Base-by-base conservation (phyloP, 495 filamentous ascomycete species). In the Aspergillus sparsus region DNA sequence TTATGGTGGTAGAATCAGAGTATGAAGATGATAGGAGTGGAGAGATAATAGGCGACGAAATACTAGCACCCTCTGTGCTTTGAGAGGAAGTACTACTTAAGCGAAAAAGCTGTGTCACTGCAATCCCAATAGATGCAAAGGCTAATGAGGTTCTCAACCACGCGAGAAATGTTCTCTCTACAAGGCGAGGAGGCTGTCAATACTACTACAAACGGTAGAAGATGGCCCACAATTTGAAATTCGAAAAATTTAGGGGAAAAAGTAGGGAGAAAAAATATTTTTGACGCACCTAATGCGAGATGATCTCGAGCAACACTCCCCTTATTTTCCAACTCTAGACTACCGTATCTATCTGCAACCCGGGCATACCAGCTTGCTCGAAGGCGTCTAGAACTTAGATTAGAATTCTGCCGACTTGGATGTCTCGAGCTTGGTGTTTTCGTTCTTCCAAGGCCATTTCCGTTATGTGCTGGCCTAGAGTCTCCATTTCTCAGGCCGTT, bases 111-210 rank as follows among this genome's bases (percentile, higher is more conserved):
- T 98, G 94, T 2, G 95, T 97, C 51, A 98, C 85, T 53, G 93
- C 94, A 61, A 98, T 93, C 57, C 94, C 94, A 66, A 98, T 98
- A 51, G 88, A 92, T 39, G 94, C 95, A 70, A 98, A 98, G 49
- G 93, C 91, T 45, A 98, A 82, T 18, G 92, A 97, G 15, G 94
- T 98, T 47, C 94, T 86, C 49, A 98, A 84, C 94, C 94, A 98
- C 51, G 94, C 94, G 18, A 98, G 85, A 74, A 98, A 98, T 3
- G 94, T 98, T 33, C 94, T 87, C 74, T 98, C 94, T 97, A 67
- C 31, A 56, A 8, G 12, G 41, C 16, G 6, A 27, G 21, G 21
- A 27, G 21, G 57, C 41, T 46, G 52, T 66, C 32, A 59, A 53
- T 44, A 42, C 41, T 41, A 15, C 52, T 31, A 53, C 13, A 21